Evolutionary conservation across 1,139 yeast genomes (phyloP).

Genomic region (Yamadazyma diddensiae): DNA sequence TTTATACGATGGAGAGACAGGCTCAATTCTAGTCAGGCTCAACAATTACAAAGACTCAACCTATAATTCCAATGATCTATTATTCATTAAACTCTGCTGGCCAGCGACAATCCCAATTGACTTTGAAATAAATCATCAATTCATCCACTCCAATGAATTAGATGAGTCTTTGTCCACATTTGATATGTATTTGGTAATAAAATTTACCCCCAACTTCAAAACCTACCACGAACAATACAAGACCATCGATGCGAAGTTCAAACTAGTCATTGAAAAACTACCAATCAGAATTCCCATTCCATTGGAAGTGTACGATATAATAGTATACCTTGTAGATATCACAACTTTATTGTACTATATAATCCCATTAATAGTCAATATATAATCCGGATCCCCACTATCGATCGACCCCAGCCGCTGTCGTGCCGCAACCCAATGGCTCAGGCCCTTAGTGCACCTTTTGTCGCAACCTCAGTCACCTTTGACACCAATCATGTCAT

Average conservation of each 20-base stretch:
- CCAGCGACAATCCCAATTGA: conserved; percentile 40
- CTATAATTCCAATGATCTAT: conserved; percentile 28
- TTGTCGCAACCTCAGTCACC: conserved; percentile 1
- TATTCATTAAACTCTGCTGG: conserved; percentile 43
- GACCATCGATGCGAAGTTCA: conserved; percentile 21
- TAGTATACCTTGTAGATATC: conserved; percentile 30
- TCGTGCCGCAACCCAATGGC: conserved; percentile 2
- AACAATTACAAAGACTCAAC: conserved; percentile 33
- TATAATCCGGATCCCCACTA: not conserved
- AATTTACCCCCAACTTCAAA: conserved; percentile 24
- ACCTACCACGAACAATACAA: conserved; percentile 18
- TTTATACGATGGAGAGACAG: conserved; percentile 15
- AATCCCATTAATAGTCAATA: conserved; percentile 2
- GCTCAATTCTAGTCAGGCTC: conserved; percentile 25
- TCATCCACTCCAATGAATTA: conserved; percentile 14
- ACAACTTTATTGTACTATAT: conserved; percentile 16
- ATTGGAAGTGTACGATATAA: conserved; percentile 33
- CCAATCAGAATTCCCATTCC: conserved; percentile 39
- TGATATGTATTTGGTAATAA: conserved; percentile 30
- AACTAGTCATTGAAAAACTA: conserved; percentile 30
- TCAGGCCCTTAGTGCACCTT: too few species aligned
- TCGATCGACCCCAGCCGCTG: not conserved
- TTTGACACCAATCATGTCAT: conserved; percentile 7
- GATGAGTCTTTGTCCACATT: conserved; percentile 15
- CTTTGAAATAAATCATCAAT: conserved; percentile 24